These are phyloP conservation scores for Daucus carota DNA, from an alignment of 129 eudicot species.

Conservation along the genomic window DH1_v3.0 NC_030381.2:48320001-48320500, in stretches of 20 bases:
- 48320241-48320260: not conserved
- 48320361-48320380: not conserved
- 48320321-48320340: not conserved
- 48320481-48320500: not conserved
- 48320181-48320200: not conserved
- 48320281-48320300: not conserved
- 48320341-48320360: not conserved
- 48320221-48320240: not conserved
- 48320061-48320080: conserved; percentile 96
- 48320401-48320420: not conserved
- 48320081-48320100: conserved; percentile 17
- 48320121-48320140: not conserved
- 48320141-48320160: not conserved
- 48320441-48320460: not conserved
- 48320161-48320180: not conserved
- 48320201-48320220: not conserved
- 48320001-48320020: conserved; percentile 67
- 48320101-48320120: not conserved
- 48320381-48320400: not conserved
- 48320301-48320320: not conserved
- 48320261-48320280: not conserved
- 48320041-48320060: conserved; percentile 99
- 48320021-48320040: conserved; percentile 99
- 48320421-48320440: not conserved
- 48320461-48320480: not conserved